These are phyloP conservation scores for Fraxinus xanthoxyloides DNA, from an alignment of 305 asterid species.

Conservation along the genomic window DNA sequence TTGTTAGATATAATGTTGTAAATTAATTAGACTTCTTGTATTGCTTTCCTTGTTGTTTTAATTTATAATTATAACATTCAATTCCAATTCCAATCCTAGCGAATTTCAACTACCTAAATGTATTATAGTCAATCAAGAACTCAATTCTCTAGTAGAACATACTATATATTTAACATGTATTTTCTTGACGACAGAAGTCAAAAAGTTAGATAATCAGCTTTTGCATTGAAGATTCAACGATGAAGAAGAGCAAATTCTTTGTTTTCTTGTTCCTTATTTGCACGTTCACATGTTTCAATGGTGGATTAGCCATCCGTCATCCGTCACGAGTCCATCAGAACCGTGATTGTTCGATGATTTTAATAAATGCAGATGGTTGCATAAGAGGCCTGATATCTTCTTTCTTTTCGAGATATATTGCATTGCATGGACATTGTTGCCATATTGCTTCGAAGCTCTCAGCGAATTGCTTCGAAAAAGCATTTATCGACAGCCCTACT, in stretches of 20 bases:
- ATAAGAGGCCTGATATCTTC: conserved; percentile 4
- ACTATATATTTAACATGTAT: too few species aligned
- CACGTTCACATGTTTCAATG: not conserved
- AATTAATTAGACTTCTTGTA: too few species aligned
- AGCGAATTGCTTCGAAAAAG: conserved; percentile 24
- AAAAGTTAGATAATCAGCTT: not conserved
- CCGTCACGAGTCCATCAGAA: not conserved
- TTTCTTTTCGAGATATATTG: not conserved
- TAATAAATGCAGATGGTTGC: conserved; percentile 20
- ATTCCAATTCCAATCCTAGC: too few species aligned
- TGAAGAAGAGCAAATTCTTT: not conserved
- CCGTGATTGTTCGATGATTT: conserved; percentile 20
- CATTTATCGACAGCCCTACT: conserved; percentile 10
- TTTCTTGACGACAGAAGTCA: not conserved
- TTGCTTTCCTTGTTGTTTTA: not conserved
- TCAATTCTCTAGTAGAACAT: not conserved
- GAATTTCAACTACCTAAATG: too few species aligned
- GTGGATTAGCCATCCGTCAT: not conserved
- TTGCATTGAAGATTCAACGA: not conserved
- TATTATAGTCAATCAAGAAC: not conserved
- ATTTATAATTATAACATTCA: too few species aligned
- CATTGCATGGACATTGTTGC: conserved; percentile 16
- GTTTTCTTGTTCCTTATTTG: not conserved
- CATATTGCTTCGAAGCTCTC: conserved; percentile 22
- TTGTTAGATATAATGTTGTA: too few species aligned